Evolutionary conservation across 306 rosid genomes (phyloP), one percentile per base, ranked within the genome.

Genomic region (Malus fusca): DNA sequence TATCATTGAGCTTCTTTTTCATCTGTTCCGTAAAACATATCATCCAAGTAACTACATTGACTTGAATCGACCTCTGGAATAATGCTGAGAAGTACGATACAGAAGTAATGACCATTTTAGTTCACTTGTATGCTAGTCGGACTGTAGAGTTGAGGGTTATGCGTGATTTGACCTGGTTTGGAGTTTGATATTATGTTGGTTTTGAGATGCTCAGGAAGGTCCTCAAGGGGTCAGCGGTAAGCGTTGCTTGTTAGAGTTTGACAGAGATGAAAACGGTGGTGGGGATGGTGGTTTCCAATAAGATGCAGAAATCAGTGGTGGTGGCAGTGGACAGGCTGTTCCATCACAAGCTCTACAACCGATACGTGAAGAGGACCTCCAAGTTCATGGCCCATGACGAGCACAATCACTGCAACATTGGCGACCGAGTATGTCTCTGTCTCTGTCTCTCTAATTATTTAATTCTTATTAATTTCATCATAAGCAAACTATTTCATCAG

Each of bases 341-440:
- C 84, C 78, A 82, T 75, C 78, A 90, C 87, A 90, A 89, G 44
- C 11, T 90, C 63, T 91, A 84, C 79, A 92, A 94, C 67, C 96
- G 96, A 46, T 90, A 88, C 19, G 74, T 94, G 73, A 94, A 94
- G 83, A 93, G 93, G 28, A 94, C 98, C 74, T 94, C 97, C 21
- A 91, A 91, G 84, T 94, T 94, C 78, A 94, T 94, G 97, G 98
- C 97, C 4, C 98, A 93, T 52, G 97, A 93, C 3, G 96, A 91
- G 79, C 59, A 77, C 43, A 75, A 90, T 78, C 81, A 15, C 5
- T 91, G 97, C 85, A 84, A 90, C 82, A 91, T 91, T 3, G 97
- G 97, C 43, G 98, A 91, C 71, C 87, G 91, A 58, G 94, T 91
- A 30, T 71, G 83, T 77, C 42, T 48, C 37, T 73, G 8, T 52